These are phyloP conservation scores for Amanita rubescens DNA, from an alignment of 768 basidiomycete genomes.

Conservation along the genomic window DNA sequence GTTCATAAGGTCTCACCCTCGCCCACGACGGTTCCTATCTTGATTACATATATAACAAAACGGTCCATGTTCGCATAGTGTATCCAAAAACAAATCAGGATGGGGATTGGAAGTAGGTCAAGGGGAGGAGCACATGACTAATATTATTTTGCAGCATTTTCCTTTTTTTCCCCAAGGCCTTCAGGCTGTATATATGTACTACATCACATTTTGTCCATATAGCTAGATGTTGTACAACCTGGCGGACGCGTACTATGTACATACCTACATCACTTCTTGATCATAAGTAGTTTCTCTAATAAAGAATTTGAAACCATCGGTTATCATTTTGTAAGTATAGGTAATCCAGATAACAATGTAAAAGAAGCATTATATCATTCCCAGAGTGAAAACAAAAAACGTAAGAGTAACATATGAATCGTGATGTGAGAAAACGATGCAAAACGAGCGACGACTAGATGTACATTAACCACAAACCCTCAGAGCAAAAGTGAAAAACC, in stretches of 20 bases:
- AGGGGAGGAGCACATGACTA: neutral
- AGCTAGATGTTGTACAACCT: neutral
- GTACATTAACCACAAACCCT: too few species aligned
- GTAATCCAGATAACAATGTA: too few species aligned
- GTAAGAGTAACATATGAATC: neutral
- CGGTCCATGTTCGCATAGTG: neutral
- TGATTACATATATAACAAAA: neutral
- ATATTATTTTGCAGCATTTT: slow-evolving; percentile 6
- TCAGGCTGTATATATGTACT: neutral
- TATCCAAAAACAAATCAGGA: neutral
- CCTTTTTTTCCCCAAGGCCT: slow-evolving; percentile 4
- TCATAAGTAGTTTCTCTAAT: neutral
- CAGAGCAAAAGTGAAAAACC: too few species aligned
- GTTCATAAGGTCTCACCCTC: neutral
- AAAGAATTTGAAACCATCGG: neutral
- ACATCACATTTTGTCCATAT: slow-evolving; percentile 7
- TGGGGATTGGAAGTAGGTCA: neutral
- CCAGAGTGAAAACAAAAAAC: neutral
- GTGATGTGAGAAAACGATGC: too few species aligned
- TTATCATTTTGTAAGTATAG: too few species aligned
- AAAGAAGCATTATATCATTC: too few species aligned
- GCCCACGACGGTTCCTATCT: neutral
- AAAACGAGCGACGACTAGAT: too few species aligned
- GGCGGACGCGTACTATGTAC: neutral
- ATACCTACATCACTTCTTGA: neutral